Percentiles rank a stretch among this genome's conserved stretches.
Evolutionary conservation across 2,329 filamentous ascomycete genomes (phyloP).

Genomic region (Ceratocystis colombiana): DNA sequence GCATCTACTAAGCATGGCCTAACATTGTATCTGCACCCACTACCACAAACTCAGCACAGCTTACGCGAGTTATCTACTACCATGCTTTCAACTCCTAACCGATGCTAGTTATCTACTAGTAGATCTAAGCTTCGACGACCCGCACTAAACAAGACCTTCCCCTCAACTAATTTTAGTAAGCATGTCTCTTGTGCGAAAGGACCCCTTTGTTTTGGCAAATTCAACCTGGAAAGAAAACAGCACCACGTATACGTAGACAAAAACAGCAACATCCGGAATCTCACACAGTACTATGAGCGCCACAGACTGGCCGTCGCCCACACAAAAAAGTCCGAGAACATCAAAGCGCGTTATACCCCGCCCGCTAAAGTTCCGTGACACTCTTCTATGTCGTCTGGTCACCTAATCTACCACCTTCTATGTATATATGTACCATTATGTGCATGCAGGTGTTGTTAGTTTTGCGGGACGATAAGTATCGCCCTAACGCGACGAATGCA

Average conservation of each 20-base stretch:
- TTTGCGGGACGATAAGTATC: too few relatives aligned
- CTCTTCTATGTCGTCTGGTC: not conserved
- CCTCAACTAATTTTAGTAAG: not conserved
- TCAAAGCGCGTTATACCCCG: conserved; percentile 1
- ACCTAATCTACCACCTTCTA: not conserved
- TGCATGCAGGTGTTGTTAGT: too few relatives aligned
- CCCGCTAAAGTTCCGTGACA: not conserved
- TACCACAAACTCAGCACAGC: not conserved
- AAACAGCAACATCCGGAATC: too few relatives aligned
- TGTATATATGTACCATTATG: not conserved
- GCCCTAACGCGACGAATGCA: too few relatives aligned
- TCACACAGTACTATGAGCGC: too few relatives aligned
- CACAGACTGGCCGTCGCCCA: not conserved
- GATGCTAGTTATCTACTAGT: not conserved
- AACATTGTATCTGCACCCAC: not conserved
- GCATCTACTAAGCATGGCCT: not conserved
- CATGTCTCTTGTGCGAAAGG: not conserved
- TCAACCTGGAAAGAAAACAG: not conserved
- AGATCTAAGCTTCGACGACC: not conserved
- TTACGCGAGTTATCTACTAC: too few relatives aligned
- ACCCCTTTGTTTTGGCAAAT: not conserved
- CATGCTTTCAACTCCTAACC: not conserved
- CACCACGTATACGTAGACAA: not conserved
- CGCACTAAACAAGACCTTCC: not conserved
- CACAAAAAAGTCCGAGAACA: not conserved